phyloP scores from a whole-genome alignment of 768 basidiomycete genomes.

The Daedalea quercina region DNA sequence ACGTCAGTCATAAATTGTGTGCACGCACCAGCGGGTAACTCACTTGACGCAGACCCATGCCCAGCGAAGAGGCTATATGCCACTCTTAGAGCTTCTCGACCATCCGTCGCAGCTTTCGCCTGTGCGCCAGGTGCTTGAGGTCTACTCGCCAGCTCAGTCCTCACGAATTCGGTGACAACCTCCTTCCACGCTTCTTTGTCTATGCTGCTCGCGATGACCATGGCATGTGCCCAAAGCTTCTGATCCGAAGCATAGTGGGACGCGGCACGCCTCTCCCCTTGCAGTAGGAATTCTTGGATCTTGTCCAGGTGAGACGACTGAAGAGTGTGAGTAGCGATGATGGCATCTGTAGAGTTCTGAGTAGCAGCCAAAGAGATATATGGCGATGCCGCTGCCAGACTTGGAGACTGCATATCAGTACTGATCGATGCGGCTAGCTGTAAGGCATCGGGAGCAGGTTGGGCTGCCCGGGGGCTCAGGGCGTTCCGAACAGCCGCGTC shows the following conservation, averaged over 20 bases:
- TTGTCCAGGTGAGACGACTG: conserved; percentile 62
- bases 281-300: conserved; percentile 72
- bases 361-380: conserved; percentile 11
- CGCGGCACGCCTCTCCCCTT: conserved; percentile 81
- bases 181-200: conserved; percentile 95
- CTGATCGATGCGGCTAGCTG: conserved; percentile 9
- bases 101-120: conserved; percentile 24
- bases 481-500: conserved; percentile 73
- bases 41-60: conserved; percentile 72
- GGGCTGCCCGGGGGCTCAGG: conserved; percentile 51
- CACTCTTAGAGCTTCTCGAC: conserved; percentile 68
- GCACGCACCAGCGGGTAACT: conserved; percentile 17
- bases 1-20: not conserved
- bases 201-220: conserved; percentile 88
- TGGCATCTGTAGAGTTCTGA: not conserved
- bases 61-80: conserved; percentile 83
- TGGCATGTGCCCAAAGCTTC: conserved; percentile 91
- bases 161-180: conserved; percentile 79
- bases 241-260: conserved; percentile 85
- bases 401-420: not conserved
- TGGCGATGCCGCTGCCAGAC: conserved; percentile 2
- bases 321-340: conserved; percentile 23
- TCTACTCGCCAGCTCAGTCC: conserved; percentile 54
- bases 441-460: conserved; percentile 9
- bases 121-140: not conserved